Percentiles rank a stretch among this genome's conserved stretches.
Evolutionary conservation across 192 early-diverging fungal species (phyloP).

Genomic region (Coemansia sp.): DNA sequence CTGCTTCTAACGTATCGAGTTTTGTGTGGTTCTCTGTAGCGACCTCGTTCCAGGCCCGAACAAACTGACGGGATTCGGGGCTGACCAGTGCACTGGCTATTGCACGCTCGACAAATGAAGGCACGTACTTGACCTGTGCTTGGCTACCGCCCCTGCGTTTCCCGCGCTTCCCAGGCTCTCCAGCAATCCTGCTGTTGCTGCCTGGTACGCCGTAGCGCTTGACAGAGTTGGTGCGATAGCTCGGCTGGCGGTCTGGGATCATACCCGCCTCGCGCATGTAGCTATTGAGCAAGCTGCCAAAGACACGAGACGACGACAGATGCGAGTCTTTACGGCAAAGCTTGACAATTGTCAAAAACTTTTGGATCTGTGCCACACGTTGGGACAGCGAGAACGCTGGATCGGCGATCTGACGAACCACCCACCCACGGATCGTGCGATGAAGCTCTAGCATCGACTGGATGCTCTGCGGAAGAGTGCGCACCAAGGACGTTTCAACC

Average conservation of each 20-base stretch:
- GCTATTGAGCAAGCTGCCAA: constrained; percentile 50
- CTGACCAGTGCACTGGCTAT: constrained; percentile 69
- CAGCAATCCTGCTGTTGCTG: constrained; percentile 20
- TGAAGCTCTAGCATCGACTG: constrained; percentile 67
- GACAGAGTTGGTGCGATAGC: constrained; percentile 37
- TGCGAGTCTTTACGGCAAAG: constrained; percentile 56
- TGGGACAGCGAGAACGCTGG: constrained; percentile 48
- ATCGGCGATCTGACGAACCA: constrained; percentile 61
- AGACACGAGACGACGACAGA: constrained; percentile 40
- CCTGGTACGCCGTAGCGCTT: constrained; percentile 23
- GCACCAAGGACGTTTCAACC: constrained; percentile 57
- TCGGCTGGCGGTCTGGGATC: constrained; percentile 53
- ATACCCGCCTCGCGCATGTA: constrained; percentile 53
- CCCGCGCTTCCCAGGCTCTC: constrained; percentile 36
- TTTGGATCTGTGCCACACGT: constrained; percentile 61
- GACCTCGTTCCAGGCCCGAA: constrained; percentile 65
- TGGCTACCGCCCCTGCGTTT: constrained; percentile 32
- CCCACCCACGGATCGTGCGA: constrained; percentile 68
- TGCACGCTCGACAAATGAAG: constrained; percentile 70
- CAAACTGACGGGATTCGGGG: constrained; percentile 66
- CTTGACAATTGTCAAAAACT: constrained; percentile 61
- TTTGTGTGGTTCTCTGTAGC: constrained; percentile 53
- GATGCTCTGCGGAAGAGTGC: constrained; percentile 64
- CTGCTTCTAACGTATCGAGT: constrained; percentile 59
- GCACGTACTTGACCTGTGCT: constrained; percentile 56